Evolutionary conservation across 1,284 basidiomycete genomes (phyloP), one percentile per base, ranked within the genome.

Genomic region (Ceratobasidium sp.): DNA sequence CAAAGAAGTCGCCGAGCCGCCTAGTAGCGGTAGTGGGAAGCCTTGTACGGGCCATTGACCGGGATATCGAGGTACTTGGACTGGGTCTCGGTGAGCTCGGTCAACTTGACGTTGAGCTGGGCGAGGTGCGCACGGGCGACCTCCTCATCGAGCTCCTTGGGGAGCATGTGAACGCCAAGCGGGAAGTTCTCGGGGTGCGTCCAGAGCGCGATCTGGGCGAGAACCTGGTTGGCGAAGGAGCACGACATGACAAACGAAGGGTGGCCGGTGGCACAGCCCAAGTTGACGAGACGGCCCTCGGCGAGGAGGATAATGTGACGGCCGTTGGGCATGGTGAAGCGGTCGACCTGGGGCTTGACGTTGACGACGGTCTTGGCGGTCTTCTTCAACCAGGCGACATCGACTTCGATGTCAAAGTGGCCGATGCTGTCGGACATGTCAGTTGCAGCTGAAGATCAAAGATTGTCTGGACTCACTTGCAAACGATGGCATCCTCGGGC

Each of bases 191-290:
- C 89, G 54, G 92, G 92, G 82, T 93, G 94, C 77, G 94, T 96
- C 97, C 96, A 99, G 84, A 99, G 92, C 37, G 96, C 97, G 82
- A 99, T 99, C 88, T 99, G 97, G 67, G 97, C 97, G 80, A 99
- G 90, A 78, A 96, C 95, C 88, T 99, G 97, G 90, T 99, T 99
- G 85, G 95, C 88, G 89, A 99, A 99, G 76, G 98, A 99, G 89
- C 96, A 98, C 51, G 97, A 98, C 98, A 99, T 99, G 88, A 99
- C 97, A 86, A 95, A 95, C 70, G 95, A 97, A 59, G 95, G 95
- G 86, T 97, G 95, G 76, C 95, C 95, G 79, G 95, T 97, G 61
- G 92, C 93, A 83, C 93, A 95, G 49, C 97, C 97, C 82, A 99
- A 89, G 91, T 99, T 99, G 85, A 99, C 97, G 79, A 99, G 94